phyloP scores from a whole-genome alignment of 495 filamentous ascomycete species.

The Aspergillus egyptiacus region DNA sequence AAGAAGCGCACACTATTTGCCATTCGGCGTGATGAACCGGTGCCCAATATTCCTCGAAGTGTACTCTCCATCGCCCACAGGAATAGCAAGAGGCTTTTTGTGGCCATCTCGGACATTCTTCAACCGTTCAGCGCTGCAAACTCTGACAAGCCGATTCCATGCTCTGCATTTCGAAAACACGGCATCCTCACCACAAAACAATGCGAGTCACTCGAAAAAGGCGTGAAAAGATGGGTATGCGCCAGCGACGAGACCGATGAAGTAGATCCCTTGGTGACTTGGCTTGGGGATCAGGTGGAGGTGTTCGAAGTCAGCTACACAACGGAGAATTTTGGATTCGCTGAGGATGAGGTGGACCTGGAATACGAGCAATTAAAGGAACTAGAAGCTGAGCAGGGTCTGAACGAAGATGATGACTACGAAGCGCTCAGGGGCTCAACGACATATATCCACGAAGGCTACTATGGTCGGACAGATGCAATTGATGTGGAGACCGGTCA shows the following conservation, averaged over 20 bases:
- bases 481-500: slow-evolving; percentile 4
- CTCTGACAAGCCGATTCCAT: slow-evolving; percentile 16
- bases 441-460: slow-evolving; percentile 42
- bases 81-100: slow-evolving; percentile 40
- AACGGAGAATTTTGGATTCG: slow-evolving; percentile 42
- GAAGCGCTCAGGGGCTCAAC: slow-evolving; percentile 48
- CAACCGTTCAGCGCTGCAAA: slow-evolving; percentile 35
- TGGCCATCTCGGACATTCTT: slow-evolving; percentile 44
- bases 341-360: slow-evolving; percentile 57
- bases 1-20: slow-evolving; percentile 65
- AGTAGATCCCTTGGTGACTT: slow-evolving; percentile 49
- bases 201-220: slow-evolving; percentile 52
- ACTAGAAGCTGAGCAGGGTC: slow-evolving; percentile 54
- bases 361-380: slow-evolving; percentile 62
- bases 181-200: slow-evolving; percentile 58
- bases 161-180: slow-evolving; percentile 37
- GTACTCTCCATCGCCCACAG: slow-evolving; percentile 25
- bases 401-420: slow-evolving; percentile 45
- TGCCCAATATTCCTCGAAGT: slow-evolving; percentile 27
- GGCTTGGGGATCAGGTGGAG: slow-evolving; percentile 52
- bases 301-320: slow-evolving; percentile 33
- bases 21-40: slow-evolving; percentile 36
- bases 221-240: slow-evolving; percentile 46
- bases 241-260: slow-evolving; percentile 23
- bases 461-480: slow-evolving; percentile 28